Conservation (phyloP, 2,329 filamentous ascomycete genomes). For the Cladosporium sp. region DNA sequence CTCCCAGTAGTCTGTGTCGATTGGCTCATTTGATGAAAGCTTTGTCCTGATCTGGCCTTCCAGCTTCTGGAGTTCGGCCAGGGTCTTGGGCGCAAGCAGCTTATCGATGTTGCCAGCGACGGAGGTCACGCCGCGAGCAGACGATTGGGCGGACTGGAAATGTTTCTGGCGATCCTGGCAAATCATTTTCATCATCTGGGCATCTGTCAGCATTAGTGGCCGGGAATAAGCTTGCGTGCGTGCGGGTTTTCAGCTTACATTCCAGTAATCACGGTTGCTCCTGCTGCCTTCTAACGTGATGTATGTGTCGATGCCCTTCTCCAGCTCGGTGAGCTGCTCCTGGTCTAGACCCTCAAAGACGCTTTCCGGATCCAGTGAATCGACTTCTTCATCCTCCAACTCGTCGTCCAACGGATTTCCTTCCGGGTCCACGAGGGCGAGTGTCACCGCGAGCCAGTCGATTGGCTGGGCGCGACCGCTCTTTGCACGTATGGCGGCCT, state of each 20-base stretch:
- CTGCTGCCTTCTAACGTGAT: slow-evolving; percentile 74
- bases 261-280: slow-evolving; percentile 87
- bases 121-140: slow-evolving; percentile 75
- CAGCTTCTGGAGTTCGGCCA: slow-evolving; percentile 80
- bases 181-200: slow-evolving; percentile 75
- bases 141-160: slow-evolving; percentile 54
- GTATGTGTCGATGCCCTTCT: slow-evolving; percentile 80
- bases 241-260: slow-evolving; percentile 43
- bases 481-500: slow-evolving; percentile 90
- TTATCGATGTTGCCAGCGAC: slow-evolving; percentile 87
- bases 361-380: slow-evolving; percentile 76
- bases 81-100: slow-evolving; percentile 79
- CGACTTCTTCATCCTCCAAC: slow-evolving; percentile 71
- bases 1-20: slow-evolving; percentile 98
- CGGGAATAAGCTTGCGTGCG: not conserved
- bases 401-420: slow-evolving; percentile 81
- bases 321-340: slow-evolving; percentile 70
- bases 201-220: slow-evolving; percentile 25
- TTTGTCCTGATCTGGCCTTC: slow-evolving; percentile 87
- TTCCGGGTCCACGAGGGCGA: slow-evolving; percentile 83
- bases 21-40: slow-evolving; percentile 81
- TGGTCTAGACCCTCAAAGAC: slow-evolving; percentile 73
- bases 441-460: slow-evolving; percentile 87
- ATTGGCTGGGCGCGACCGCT: slow-evolving; percentile 89
- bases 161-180: slow-evolving; percentile 74